Percentiles rank a stretch among this genome's conserved stretches.
These are phyloP conservation scores for Ajuga reptans DNA, from an alignment of 305 asterid species.

Conservation along the genomic window DNA sequence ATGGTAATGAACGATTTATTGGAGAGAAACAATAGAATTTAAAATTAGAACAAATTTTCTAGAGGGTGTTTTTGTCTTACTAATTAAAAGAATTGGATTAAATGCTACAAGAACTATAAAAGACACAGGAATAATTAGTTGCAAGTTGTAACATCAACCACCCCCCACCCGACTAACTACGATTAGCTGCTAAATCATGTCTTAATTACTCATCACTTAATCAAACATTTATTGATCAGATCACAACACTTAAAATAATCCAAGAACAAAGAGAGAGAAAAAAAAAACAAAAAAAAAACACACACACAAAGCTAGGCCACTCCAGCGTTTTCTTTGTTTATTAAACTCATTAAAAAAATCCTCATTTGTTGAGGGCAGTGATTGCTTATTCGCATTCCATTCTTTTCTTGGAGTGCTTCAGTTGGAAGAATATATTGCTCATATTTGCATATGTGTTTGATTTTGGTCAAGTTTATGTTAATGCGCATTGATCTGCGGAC, in stretches of 20 bases:
- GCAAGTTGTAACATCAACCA: constrained; percentile 31
- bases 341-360: constrained; percentile 17
- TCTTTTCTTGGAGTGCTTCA: constrained; percentile 11
- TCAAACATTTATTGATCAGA: constrained; percentile 6
- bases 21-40: no score
- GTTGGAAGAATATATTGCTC: constrained; percentile 17
- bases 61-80: no score
- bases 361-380: constrained; percentile 2
- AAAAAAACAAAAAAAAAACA: background rate
- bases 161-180: constrained; percentile 26
- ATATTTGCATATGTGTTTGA: background rate
- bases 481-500: constrained; percentile 27
- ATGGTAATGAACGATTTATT: no score
- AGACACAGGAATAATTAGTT: constrained; percentile 24
- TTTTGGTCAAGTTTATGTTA: constrained; percentile 12
- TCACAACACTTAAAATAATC: constrained; percentile 9
- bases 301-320: constrained; percentile 2
- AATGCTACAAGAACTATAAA: background rate
- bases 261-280: background rate
- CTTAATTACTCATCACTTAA: background rate
- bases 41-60: no score
- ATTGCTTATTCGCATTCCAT: background rate
- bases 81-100: no score
- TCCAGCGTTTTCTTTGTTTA: constrained; percentile 5
- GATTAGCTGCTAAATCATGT: constrained; percentile 32